Percentiles rank a stretch among this genome's conserved stretches.
phyloP scores from a whole-genome alignment of 768 basidiomycete species.

The Amanita inopinata region DNA sequence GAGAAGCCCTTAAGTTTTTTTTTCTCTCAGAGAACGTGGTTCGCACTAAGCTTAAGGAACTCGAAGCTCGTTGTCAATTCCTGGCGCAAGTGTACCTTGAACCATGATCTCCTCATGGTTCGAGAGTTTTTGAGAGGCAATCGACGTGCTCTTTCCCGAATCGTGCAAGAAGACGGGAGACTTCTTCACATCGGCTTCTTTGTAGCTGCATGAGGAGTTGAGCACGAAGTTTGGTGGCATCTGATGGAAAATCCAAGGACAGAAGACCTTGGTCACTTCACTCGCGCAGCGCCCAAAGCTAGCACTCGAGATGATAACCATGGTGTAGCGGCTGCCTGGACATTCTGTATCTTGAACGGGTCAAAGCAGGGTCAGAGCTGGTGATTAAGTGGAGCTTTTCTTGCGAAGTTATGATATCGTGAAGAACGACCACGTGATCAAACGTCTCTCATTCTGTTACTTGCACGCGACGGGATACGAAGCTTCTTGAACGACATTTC shows the following conservation, averaged over 20 bases:
- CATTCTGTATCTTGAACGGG: too few relatives aligned
- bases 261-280: background rate
- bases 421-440: constrained; percentile 3
- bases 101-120: background rate
- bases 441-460: constrained; percentile 1
- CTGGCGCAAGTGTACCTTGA: background rate
- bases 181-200: background rate
- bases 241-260: background rate
- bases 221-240: background rate
- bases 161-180: background rate
- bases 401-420: constrained; percentile 2
- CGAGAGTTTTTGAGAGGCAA: background rate
- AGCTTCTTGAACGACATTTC: constrained; percentile 2
- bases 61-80: too few relatives aligned
- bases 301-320: too few relatives aligned
- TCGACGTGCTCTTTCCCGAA: background rate
- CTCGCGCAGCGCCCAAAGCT: background rate
- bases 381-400: too few relatives aligned
- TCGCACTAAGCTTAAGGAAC: too few relatives aligned
- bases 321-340: too few relatives aligned
- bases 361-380: too few relatives aligned
- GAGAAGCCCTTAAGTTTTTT: background rate
- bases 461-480: background rate
- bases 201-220: background rate
- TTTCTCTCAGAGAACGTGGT: background rate